Evolutionary conservation across 2,329 filamentous ascomycete species (phyloP), one percentile per base, ranked within the genome.

Genomic region (Aspergillus alliaceus): DNA sequence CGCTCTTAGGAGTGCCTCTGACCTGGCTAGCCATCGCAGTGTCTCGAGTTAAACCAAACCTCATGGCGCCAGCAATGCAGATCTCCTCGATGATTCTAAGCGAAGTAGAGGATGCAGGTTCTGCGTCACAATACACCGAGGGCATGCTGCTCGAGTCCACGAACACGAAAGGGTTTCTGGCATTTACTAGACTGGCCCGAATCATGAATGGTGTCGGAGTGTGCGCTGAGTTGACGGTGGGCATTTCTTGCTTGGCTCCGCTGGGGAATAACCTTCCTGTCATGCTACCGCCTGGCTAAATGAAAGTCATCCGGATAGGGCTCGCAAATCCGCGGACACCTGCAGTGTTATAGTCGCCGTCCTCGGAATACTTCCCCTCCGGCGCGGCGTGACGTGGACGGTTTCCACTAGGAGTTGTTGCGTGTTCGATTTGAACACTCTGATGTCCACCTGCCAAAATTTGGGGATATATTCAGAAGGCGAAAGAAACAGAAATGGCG

Each of bases 361-460:
- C 58, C 40, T 69, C 68, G 24, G 53, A 57, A 58, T 76, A 75
- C 5, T 74, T 73, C 3, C 80, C 75, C 42, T 81, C 75, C 0
- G 71, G 75, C 2, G 76, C 0, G 71, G 75, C 2, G 76, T 77
- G 0, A 86, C 76, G 2, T 75, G 69, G 58, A 88, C 86, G 0
- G 76, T 81, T 14, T 83, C 80, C 29, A 82, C 70, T 47, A 89
- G 80, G 8, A 83, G 67, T 66, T 88, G 88, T 24, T 72, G 70
- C 0, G 88, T 90, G 64, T 90, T 90, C 0, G 86, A 89, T 65
- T 90, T 90, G 62, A 81, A 78, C 22, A 90, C 83, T 48, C 81
- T 76, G 11, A 90, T 80, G 1, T 78, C 82, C 0, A 80, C 76
- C 64, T 77, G 69, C 9, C 32, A 9, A 6, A 9, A 6, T 12